A percentile compares a stretch with the other conserved stretches of the same genome.
These are phyloP conservation scores for Sporothrix luriei DNA, from an alignment of 2,329 filamentous ascomycete species.

Conservation along the genomic window DNA sequence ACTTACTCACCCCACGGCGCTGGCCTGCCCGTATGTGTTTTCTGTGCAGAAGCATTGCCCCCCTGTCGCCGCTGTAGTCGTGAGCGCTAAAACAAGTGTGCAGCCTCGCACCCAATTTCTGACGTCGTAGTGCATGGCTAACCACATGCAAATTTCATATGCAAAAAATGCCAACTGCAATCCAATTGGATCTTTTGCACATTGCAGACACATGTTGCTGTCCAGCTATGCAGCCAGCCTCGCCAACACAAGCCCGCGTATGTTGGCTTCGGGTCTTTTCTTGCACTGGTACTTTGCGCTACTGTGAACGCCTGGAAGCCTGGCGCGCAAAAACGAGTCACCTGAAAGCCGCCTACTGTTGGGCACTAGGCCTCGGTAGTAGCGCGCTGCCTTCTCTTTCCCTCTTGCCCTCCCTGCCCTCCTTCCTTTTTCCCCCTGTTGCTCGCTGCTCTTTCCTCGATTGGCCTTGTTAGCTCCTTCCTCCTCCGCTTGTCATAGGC, in stretches of 20 bases:
- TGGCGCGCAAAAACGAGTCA: neutral
- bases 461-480: constrained; percentile 2
- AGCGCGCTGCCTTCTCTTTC: constrained; percentile 19
- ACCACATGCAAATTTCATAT: constrained; percentile 6
- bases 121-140: neutral
- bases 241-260: neutral
- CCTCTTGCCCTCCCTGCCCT: constrained; percentile 10
- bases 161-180: neutral
- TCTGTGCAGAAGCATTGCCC: neutral
- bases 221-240: neutral
- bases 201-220: neutral
- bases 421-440: neutral
- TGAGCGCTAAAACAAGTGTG: too few relatives aligned
- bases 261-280: neutral
- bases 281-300: constrained; percentile 1
- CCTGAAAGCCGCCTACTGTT: neutral
- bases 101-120: neutral
- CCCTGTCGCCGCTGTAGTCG: neutral
- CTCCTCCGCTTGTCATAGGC: neutral
- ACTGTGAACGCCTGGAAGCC: neutral
- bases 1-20: neutral
- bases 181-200: neutral
- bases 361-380: constrained; percentile 33
- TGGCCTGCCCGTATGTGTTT: too few relatives aligned
- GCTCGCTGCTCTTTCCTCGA: neutral